Evolutionary conservation across 2,329 filamentous ascomycete species (phyloP), one percentile per base, ranked within the genome.

Genomic region (Stenocarpella maydis): DNA sequence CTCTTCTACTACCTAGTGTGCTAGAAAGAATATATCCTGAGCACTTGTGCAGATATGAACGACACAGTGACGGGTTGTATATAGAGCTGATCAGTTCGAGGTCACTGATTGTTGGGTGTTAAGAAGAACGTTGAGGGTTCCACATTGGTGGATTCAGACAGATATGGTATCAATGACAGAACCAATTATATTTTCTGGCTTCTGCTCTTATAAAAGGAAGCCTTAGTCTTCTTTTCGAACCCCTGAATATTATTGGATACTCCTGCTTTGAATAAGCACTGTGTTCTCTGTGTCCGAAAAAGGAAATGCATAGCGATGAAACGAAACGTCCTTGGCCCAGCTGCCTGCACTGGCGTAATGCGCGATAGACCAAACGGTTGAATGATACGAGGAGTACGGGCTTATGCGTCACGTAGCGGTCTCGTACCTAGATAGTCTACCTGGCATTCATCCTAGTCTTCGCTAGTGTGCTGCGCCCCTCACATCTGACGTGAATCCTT

Each of bases 401-500:
- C 55, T 45, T 34, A 61, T 17, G 53, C 14, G 53, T n/a, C 14
- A 24, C 53, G 53, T 26, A 34, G 26, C 34, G 12, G 12, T n/a
- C 17, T 55, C 6, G 39, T 26, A 47, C 26, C 26, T 45, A 34
- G n/a, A n/a, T n/a, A n/a, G n/a, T n/a, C n/a, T 26, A 47, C 26
- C 26, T 45, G 21, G 15, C 24, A 17, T 45, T 15, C 10, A 47
- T 21, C n/a, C 41, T 26, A 34, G 55, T 61, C 41, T 34, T 47
- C 17, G 26, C 31, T 61, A 61, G 55, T 21, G 39, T 17, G 19
- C 39, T 1, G 12, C 31, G 55, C 55, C 39, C 55, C 55, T 61
- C 54, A 15, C 39, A 45, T 24, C 55, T 60, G 55, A 45, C n/a
- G 55, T 61, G 39, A 45, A 61, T 47, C 26, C 58, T 47, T 47